phyloP scores from a whole-genome alignment of 1,284 basidiomycete species.

The Cryptococcus neoformans region DNA sequence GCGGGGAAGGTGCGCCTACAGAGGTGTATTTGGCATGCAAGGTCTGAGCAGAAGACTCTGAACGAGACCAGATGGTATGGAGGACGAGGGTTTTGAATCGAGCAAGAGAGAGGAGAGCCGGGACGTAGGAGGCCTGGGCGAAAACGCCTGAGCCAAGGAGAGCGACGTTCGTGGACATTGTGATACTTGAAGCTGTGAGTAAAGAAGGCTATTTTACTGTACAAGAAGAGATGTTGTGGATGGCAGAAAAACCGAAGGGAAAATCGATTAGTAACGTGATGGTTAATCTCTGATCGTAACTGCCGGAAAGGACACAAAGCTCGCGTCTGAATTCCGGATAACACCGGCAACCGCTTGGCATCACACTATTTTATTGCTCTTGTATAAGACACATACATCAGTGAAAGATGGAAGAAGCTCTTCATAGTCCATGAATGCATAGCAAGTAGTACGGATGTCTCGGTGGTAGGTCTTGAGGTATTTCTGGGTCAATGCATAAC shows the following conservation, averaged over 20 bases:
- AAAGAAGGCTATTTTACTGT: neutral
- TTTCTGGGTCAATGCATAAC: too few species aligned
- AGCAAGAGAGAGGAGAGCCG: slow-evolving; percentile 58
- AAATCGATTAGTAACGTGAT: neutral
- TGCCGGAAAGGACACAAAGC: too few species aligned
- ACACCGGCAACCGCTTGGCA: too few species aligned
- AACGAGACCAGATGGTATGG: slow-evolving; percentile 75
- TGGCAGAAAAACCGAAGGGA: neutral
- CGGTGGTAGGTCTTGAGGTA: too few species aligned
- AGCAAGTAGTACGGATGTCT: too few species aligned
- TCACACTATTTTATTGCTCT: too few species aligned
- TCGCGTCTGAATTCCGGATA: too few species aligned
- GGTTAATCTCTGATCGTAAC: too few species aligned
- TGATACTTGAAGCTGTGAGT: neutral
- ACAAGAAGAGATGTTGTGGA: neutral
- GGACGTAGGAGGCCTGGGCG: slow-evolving; percentile 60
- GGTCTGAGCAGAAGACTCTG: slow-evolving; percentile 57
- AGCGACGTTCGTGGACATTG: slow-evolving; percentile 31
- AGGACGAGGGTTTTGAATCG: slow-evolving; percentile 53
- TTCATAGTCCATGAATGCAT: too few species aligned
- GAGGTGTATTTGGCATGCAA: slow-evolving; percentile 50
- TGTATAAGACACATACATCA: too few species aligned
- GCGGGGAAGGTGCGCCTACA: slow-evolving; percentile 40
- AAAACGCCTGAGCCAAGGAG: slow-evolving; percentile 43
- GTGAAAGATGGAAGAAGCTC: too few species aligned